phyloP scores from a whole-genome alignment of 2,329 filamentous ascomycete species.

The Harringtonia aguacate region DNA sequence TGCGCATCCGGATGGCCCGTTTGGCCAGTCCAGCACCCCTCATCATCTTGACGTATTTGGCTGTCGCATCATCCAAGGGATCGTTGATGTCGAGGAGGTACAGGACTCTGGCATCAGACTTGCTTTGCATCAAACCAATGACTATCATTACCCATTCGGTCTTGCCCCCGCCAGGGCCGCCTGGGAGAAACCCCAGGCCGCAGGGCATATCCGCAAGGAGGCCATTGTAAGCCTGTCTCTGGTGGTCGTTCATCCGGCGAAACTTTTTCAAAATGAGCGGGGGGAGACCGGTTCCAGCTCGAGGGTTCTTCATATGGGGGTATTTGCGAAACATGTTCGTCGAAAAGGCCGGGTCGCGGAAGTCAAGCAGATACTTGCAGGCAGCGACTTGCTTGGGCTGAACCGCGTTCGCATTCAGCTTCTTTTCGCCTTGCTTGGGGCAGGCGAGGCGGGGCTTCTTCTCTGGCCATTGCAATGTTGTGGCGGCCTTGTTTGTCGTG shows the following conservation, averaged over 20 bases:
- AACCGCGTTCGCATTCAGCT: slow-evolving; percentile 1
- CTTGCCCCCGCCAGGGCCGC: slow-evolving; percentile 36
- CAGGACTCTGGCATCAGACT: slow-evolving; percentile 22
- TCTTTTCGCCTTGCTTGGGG: background rate
- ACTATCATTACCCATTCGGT: slow-evolving; percentile 34
- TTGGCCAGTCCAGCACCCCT: slow-evolving; percentile 22
- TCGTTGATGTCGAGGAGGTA: slow-evolving; percentile 38
- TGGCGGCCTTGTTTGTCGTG: background rate
- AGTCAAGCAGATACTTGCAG: slow-evolving; percentile 13
- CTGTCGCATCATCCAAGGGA: slow-evolving; percentile 32
- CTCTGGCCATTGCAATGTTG: background rate
- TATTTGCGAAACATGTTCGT: slow-evolving; percentile 14
- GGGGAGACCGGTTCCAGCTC: slow-evolving; percentile 6
- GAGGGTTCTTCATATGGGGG: slow-evolving; percentile 13
- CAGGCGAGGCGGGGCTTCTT: background rate
- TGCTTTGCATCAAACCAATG: slow-evolving; percentile 21
- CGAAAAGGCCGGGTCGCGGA: slow-evolving; percentile 9
- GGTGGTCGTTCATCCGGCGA: slow-evolving; percentile 25
- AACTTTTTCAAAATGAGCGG: slow-evolving; percentile 14
- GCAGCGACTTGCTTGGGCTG: slow-evolving; percentile 12
- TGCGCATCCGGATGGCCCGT: slow-evolving; percentile 9
- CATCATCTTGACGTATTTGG: slow-evolving; percentile 27
- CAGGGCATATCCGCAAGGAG: slow-evolving; percentile 27
- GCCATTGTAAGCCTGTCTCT: slow-evolving; percentile 22
- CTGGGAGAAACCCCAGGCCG: slow-evolving; percentile 32